Evolutionary conservation across 768 basidiomycete species (phyloP).

Genomic region (Pisolithus sp.): DNA sequence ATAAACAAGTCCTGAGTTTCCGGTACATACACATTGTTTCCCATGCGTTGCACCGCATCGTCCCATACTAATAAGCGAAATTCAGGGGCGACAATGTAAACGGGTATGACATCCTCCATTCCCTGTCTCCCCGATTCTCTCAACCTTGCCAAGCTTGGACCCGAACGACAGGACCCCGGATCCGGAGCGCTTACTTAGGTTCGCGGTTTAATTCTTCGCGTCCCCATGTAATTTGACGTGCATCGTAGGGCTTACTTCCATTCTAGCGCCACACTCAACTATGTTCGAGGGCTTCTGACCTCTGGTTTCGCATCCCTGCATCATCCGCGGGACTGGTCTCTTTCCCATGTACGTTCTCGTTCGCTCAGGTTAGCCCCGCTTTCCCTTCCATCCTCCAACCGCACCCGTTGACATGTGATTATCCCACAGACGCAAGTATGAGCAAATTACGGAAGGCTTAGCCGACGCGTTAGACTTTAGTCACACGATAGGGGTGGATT

Average conservation of each 20-base stretch:
- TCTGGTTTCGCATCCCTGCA: constrained; percentile 93
- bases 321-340: constrained; percentile 87
- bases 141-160: constrained; percentile 43
- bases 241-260: constrained; percentile 84
- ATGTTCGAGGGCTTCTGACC: constrained; percentile 79
- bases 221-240: neutral
- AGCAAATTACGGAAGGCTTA: constrained; percentile 75
- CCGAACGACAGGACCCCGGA: constrained; percentile 80
- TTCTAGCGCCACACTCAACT: constrained; percentile 89
- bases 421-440: constrained; percentile 64
- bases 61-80: neutral
- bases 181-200: constrained; percentile 82
- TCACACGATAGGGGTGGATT: constrained; percentile 74
- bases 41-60: neutral
- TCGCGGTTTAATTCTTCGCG: constrained; percentile 19
- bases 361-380: constrained; percentile 50
- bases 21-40: constrained; percentile 50
- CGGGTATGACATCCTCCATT: constrained; percentile 42
- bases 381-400: neutral
- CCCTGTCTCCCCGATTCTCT: neutral
- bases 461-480: constrained; percentile 93
- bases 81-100: constrained; percentile 94
- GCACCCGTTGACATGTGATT: constrained; percentile 9
- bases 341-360: constrained; percentile 84
- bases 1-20: constrained; percentile 77